phyloP scores from a whole-genome alignment of 345 rosid species.

The Carallia pectinifolia region DNA sequence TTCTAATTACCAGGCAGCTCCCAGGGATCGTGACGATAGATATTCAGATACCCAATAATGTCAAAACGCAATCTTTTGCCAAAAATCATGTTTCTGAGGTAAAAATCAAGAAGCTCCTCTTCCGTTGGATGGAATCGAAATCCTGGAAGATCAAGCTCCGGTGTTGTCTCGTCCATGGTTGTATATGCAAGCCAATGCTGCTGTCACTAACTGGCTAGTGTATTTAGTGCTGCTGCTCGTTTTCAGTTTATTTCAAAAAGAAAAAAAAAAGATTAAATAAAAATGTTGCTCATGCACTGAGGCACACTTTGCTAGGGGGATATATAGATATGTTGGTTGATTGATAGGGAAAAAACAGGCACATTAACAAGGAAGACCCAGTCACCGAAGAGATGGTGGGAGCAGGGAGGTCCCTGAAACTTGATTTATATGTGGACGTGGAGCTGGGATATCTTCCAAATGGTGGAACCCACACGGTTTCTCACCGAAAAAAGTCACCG shows the following conservation, averaged over 20 bases:
- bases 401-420: neutral
- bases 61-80: conserved; percentile 13
- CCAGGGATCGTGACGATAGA: conserved; percentile 31
- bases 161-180: neutral
- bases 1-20: conserved; percentile 29
- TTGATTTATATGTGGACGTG: neutral
- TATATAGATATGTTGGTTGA: neutral
- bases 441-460: neutral
- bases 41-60: conserved; percentile 26
- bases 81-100: conserved; percentile 21
- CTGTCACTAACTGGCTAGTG: neutral
- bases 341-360: neutral
- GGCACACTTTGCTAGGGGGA: neutral
- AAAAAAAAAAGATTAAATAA: neutral
- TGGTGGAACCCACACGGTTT: conserved; percentile 4
- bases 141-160: conserved; percentile 20
- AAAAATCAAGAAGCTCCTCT: conserved; percentile 35
- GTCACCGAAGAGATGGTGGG: neutral
- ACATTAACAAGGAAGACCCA: neutral
- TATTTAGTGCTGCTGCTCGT: neutral
- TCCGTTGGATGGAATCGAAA: conserved; percentile 39
- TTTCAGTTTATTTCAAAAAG: neutral
- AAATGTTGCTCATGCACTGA: neutral
- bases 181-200: neutral
- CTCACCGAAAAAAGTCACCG: neutral